Evolutionary conservation across 768 basidiomycete species (phyloP).

Genomic region (Solioccasus polychromus): DNA sequence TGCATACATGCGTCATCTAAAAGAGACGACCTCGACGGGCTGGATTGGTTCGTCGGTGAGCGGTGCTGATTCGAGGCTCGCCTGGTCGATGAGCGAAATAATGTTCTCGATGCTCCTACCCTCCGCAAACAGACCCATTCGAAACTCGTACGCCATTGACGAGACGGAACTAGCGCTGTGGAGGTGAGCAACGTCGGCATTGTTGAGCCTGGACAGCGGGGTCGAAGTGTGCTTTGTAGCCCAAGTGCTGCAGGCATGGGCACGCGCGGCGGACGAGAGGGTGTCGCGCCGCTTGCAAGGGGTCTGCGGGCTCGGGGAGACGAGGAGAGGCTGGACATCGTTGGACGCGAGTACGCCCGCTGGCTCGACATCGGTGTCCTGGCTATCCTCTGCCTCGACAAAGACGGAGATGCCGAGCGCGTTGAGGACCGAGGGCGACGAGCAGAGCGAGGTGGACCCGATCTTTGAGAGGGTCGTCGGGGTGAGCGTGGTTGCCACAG

Average conservation of each 20-base stretch:
- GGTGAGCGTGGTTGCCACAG: background rate
- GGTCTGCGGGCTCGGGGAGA: background rate
- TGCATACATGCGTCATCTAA: background rate
- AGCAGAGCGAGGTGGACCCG: slow-evolving; percentile 8
- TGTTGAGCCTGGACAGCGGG: slow-evolving; percentile 15
- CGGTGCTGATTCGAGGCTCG: slow-evolving; percentile 13
- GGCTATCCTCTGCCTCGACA: background rate
- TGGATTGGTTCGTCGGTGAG: background rate
- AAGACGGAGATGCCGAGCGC: slow-evolving; percentile 19
- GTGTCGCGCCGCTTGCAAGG: slow-evolving; percentile 18
- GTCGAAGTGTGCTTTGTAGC: slow-evolving; percentile 16
- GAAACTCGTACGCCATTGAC: slow-evolving; percentile 26
- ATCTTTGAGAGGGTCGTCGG: slow-evolving; percentile 4
- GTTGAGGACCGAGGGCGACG: slow-evolving; percentile 14
- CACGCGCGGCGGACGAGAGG: slow-evolving; percentile 3
- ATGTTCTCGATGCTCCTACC: slow-evolving; percentile 25
- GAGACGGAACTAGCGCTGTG: slow-evolving; percentile 22
- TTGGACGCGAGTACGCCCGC: background rate
- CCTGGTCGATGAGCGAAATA: slow-evolving; percentile 29
- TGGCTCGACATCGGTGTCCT: background rate
- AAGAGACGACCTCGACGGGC: slow-evolving; percentile 9
- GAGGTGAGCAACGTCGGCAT: slow-evolving; percentile 9
- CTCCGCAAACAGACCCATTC: slow-evolving; percentile 24
- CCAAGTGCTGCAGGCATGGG: background rate
- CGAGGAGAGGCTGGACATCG: background rate